phyloP scores from a whole-genome alignment of 2,329 filamentous ascomycete genomes.

The Paecilomyces sp. region DNA sequence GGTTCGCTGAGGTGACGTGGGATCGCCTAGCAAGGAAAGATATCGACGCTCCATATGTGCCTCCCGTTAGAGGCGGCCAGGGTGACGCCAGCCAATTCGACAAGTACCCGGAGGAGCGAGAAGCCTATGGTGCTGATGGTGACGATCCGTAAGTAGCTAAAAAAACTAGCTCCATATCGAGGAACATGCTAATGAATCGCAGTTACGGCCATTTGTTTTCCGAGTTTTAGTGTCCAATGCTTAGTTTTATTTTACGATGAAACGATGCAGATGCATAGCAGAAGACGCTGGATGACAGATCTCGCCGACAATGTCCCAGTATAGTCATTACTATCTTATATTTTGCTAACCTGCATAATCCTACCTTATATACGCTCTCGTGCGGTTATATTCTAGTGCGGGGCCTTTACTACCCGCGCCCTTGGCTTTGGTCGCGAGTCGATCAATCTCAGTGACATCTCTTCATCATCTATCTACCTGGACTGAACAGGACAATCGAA shows the following conservation, averaged over 20 bases:
- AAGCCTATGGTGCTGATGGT: conserved; percentile 74
- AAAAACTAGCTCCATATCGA: conserved; percentile 4
- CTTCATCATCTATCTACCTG: neutral
- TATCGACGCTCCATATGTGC: conserved; percentile 96
- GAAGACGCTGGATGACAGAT: neutral
- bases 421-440: neutral
- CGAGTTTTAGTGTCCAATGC: conserved; percentile 48
- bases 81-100: conserved; percentile 98
- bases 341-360: neutral
- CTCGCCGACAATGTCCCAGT: neutral
- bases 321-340: neutral
- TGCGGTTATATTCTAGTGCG: neutral
- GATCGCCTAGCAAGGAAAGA: conserved; percentile 89
- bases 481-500: neutral
- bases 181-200: conserved; percentile 8
- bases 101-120: conserved; percentile 93
- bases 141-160: conserved; percentile 70
- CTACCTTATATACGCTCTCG: neutral
- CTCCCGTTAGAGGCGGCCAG: conserved; percentile 85
- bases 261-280: neutral
- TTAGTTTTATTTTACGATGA: neutral
- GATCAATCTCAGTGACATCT: neutral
- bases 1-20: conserved; percentile 98
- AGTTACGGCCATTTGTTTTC: conserved; percentile 69
- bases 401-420: neutral